These are phyloP conservation scores for Chaetomium sp. DNA, from an alignment of 2,329 filamentous ascomycete species.

Conservation along the genomic window DNA sequence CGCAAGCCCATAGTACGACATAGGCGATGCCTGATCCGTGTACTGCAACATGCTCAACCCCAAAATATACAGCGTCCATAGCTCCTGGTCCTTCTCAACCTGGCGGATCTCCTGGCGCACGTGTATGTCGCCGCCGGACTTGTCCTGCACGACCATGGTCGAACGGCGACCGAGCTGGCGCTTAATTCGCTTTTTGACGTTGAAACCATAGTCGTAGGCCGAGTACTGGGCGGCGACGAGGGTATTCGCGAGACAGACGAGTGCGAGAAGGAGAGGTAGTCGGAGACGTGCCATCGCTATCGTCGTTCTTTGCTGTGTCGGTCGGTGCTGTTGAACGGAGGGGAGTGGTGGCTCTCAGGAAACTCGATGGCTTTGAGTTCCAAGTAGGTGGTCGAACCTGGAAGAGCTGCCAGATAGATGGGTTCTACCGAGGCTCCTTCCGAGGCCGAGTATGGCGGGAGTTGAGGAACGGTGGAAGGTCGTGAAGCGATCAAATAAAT, in stretches of 20 bases:
- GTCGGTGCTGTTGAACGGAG: background rate
- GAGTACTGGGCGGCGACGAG: conserved; percentile 29
- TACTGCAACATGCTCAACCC: conserved; percentile 73
- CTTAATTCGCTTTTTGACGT: conserved; percentile 45
- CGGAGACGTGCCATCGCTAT: conserved; percentile 26
- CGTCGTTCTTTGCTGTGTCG: background rate
- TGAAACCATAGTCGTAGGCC: conserved; percentile 57
- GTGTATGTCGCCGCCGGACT: conserved; percentile 44
- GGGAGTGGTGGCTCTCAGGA: too few species aligned
- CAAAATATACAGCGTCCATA: conserved; percentile 77
- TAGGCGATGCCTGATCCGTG: conserved; percentile 60
- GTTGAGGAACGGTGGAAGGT: background rate
- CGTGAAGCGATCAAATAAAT: background rate
- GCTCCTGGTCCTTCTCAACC: conserved; percentile 63
- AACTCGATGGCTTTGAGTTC: background rate
- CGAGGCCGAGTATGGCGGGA: background rate
- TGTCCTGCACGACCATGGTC: conserved; percentile 48
- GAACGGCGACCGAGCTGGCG: conserved; percentile 42
- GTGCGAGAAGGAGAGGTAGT: conserved; percentile 18
- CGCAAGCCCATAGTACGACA: conserved; percentile 78
- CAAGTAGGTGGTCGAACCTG: background rate
- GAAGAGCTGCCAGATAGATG: background rate
- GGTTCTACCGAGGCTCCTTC: background rate
- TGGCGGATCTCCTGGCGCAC: conserved; percentile 68
- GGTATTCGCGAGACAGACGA: conserved; percentile 19